phyloP scores from a whole-genome alignment of 164 flowering plant species.

The Echeveria elegans region DNA sequence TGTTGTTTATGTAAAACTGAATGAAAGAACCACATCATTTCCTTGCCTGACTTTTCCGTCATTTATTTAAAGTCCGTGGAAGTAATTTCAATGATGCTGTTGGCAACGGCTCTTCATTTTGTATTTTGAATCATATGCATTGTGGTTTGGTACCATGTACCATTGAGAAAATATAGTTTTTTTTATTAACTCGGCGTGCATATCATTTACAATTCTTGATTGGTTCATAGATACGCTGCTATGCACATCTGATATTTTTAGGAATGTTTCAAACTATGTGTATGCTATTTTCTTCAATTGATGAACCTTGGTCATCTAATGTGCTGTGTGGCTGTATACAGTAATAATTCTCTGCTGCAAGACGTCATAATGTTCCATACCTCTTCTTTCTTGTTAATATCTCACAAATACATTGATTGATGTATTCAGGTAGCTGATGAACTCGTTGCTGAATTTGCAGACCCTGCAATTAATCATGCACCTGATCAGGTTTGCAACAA shows the following conservation, averaged over 20 bases:
- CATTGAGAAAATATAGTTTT: background rate
- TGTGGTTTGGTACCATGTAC: background rate
- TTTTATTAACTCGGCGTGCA: background rate
- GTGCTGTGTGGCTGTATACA: background rate
- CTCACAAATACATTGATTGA: constrained; percentile 11
- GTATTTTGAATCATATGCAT: background rate
- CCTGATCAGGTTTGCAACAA: constrained; percentile 55
- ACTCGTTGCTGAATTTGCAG: constrained; percentile 73
- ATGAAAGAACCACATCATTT: background rate
- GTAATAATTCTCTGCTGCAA: background rate
- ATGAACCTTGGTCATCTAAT: background rate
- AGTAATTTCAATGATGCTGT: background rate
- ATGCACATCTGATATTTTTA: background rate
- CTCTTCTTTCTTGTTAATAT: background rate
- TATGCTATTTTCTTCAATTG: background rate
- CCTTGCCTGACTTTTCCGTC: background rate
- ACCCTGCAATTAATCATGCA: constrained; percentile 30
- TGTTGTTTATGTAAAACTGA: background rate
- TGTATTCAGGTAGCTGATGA: constrained; percentile 78
- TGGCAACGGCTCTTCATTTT: background rate
- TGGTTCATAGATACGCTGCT: background rate
- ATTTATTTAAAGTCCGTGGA: background rate
- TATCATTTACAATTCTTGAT: background rate
- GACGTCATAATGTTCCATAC: background rate
- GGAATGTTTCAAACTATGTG: background rate